Conservation (phyloP, 257 asterid genomes). For the Capsicum baccatum region DNA sequence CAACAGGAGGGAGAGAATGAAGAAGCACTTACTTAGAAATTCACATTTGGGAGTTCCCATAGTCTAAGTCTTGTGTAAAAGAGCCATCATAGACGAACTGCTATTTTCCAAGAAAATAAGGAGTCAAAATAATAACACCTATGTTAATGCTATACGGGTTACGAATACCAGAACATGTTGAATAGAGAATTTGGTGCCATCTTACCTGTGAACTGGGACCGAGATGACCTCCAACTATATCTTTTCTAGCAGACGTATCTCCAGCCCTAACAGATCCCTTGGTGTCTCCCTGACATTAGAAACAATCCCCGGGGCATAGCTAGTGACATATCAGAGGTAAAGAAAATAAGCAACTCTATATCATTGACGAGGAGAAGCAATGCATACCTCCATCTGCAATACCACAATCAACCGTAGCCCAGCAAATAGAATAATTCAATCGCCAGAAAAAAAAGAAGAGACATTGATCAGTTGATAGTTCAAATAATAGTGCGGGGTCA, state of each 20-base stretch:
- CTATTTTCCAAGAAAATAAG: constrained; percentile 30
- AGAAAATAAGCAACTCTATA: constrained; percentile 7
- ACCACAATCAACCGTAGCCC: constrained; percentile 31
- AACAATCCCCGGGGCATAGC: constrained; percentile 31
- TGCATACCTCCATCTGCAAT: constrained; percentile 65
- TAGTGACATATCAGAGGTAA: constrained; percentile 16
- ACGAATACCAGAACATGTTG: constrained; percentile 1
- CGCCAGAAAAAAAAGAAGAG: constrained; percentile 24
- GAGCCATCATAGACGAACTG: constrained; percentile 67
- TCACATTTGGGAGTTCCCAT: constrained; percentile 59
- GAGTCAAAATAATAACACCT: constrained; percentile 26
- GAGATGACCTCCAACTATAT: constrained; percentile 48
- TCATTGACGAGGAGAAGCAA: constrained; percentile 26
- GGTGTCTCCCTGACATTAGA: constrained; percentile 58
- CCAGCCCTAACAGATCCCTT: constrained; percentile 61
- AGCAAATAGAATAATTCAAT: constrained; percentile 28
- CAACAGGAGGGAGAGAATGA: constrained; percentile 3
- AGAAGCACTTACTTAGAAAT: constrained; percentile 49
- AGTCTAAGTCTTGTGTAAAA: constrained; percentile 55
- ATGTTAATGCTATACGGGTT: background rate
- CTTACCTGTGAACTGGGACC: constrained; percentile 54
- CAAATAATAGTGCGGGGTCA: background rate
- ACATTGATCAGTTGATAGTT: constrained; percentile 21
- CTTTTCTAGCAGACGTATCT: constrained; percentile 50
- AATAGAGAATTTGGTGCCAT: background rate